A percentile compares a stretch with the other conserved stretches of the same genome.
phyloP scores from a whole-genome alignment of 2,329 filamentous ascomycete genomes.

The Grosmannia penicillata region DNA sequence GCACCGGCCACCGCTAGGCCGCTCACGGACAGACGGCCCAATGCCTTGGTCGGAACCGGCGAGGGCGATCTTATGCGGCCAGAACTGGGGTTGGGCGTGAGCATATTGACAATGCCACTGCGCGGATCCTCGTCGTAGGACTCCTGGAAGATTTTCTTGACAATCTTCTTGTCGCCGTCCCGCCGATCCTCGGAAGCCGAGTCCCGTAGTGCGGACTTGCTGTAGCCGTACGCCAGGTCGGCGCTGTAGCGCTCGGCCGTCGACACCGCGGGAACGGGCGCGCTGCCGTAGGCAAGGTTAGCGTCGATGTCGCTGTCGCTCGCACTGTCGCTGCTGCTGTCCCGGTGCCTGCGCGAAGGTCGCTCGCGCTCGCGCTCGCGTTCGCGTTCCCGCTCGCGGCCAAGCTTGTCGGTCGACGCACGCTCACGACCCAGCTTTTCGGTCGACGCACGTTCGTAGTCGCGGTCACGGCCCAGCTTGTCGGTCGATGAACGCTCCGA shows the following conservation, averaged over 20 bases:
- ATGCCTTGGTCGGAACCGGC: conserved; percentile 32
- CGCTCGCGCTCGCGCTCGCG: conserved; percentile 14
- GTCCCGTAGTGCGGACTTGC: no score
- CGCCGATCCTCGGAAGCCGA: no score
- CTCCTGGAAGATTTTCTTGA: conserved; percentile 15
- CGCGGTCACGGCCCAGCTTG: neutral
- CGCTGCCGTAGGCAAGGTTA: conserved; percentile 35
- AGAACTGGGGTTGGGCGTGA: conserved; percentile 18
- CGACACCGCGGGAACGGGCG: conserved; percentile 5
- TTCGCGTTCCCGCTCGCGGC: conserved; percentile 13
- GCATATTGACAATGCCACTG: conserved; percentile 21
- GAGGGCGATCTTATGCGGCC: conserved; percentile 25
- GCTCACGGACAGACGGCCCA: conserved; percentile 37
- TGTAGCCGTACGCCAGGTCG: no score
- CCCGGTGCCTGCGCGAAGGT: neutral
- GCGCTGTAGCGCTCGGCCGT: conserved; percentile 12
- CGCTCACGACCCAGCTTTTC: neutral
- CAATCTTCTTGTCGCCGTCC: conserved; percentile 5
- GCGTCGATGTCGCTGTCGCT: conserved; percentile 5
- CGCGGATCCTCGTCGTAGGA: conserved; percentile 19
- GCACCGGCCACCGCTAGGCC: conserved; percentile 18
- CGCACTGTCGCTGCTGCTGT: conserved; percentile 8
- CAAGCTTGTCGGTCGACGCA: conserved; percentile 1
- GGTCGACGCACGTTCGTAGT: neutral
- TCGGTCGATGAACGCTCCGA: neutral